Evolutionary conservation across 139 green algal species (phyloP), one percentile per base, ranked within the genome.

Genomic region (Chlamydomonas incerta): DNA sequence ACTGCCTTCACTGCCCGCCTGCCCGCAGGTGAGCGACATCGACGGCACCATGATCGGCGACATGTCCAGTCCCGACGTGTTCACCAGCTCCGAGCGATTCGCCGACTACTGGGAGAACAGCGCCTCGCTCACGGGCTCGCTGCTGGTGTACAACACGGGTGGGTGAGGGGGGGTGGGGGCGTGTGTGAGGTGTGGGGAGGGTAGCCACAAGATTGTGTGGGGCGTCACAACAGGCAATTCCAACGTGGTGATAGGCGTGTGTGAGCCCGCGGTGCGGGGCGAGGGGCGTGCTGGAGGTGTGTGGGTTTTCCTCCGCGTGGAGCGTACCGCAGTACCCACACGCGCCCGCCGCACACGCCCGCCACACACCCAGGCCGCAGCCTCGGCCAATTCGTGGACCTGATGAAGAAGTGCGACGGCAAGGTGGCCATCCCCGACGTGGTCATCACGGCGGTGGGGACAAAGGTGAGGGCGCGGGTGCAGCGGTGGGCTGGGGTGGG

Each of bases 381-480:
- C 41, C 80, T 98, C 35, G 94, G 93, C 47, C 93, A 97, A 88
- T 97, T 98, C 47, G 90, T 90, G 67, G 87, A 77, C 17, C 90
- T 99, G 70, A 86, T 96, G 47, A 86, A 94, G 57, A 83, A 94
- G 66, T 97, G 96, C 70, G 79, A 80, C 11, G 92, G 90, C 20
- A 84, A 90, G 35, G 90, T 98, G 72, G 92, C 95, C 13, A 74
- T 96, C 50, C 96, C 96, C 0, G 95, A 98, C 72, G 93, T 93
- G 26, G 86, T 98, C 41, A 94, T 98, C 81, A 96, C 93, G 26
- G 96, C 96, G 29, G 96, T 98, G 58, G 96, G 96, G 17, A 98
- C 96, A 33, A 98, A 98, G 90, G 92, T 96, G 58, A 10, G 76
- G 0, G 41, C 11, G 41, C 23, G 66, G 33, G 66, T n/a, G 66